Base-by-base conservation (phyloP, 306 rosid genomes). In the Cicer pinnatifidum region DNA sequence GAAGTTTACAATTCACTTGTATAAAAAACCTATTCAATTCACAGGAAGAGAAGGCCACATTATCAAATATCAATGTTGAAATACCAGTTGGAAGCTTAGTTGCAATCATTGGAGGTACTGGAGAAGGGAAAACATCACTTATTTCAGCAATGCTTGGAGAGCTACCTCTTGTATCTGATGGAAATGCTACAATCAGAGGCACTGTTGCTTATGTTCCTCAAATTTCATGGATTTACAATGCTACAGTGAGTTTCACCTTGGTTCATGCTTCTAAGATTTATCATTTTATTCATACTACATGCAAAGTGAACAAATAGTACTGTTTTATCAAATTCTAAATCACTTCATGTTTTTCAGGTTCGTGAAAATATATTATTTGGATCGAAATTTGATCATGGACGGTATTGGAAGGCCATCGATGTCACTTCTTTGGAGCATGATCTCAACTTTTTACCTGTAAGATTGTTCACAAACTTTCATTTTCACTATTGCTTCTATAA, bases 181-280 rank as follows among this genome's bases (percentile, higher is more conserved):
- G 89, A 54, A 54, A 72, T 73, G 86, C 84, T 66, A 80, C 81
- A 76, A 73, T 89, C 37, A 89, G 96, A 84, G 98, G 98, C 58
- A 85, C 89, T 47, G 93, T 89, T 72, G 97, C 97, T 61, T 93
- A 91, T 78, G 98, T 93, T 77, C 97, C 98, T 68, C 98, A 93
- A 78, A 79, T 93, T 87, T 93, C 98, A 50, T 93, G 98, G 98
- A 93, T 93, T 76, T 88, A 88, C 86, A 93, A 93, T 82, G 98
- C 96, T 59, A 86, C 98, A 8, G 98, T 93, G 80, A 91, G 96
- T 80, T 74, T n/a, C 52, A 73, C 28, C 64, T 71, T 81, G 57
- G 71, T 48, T 56, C 53, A 20, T 67, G 15, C 47, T 61, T 71
- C 11, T 20, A 48, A 44, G 15, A 1, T 40, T 62, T 63, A 12